Conservation (phyloP, 139 green algal genomes). For the Chlamydomonas sphaeroides region DNA sequence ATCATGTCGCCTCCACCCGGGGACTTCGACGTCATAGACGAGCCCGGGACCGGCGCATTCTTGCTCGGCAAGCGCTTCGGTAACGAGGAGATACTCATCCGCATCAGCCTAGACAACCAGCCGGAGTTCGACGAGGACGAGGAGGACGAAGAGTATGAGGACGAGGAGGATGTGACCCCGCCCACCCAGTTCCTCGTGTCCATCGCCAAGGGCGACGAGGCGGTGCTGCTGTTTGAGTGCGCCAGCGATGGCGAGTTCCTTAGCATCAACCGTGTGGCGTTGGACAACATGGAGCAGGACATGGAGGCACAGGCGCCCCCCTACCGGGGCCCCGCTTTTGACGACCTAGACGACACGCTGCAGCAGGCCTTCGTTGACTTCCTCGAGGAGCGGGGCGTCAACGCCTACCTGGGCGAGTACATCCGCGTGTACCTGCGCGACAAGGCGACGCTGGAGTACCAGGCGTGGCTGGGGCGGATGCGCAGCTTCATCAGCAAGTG, state of each 20-base stretch:
- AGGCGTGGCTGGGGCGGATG: conserved; percentile 71
- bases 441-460: conserved; percentile 71
- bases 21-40: conserved; percentile 55
- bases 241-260: conserved; percentile 71
- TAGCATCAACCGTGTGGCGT: conserved; percentile 54
- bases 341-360: conserved; percentile 83
- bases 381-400: conserved; percentile 75
- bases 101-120: conserved; percentile 71
- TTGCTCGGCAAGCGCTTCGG: conserved; percentile 51
- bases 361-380: conserved; percentile 74
- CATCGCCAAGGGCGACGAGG: conserved; percentile 57
- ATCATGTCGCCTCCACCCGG: conserved; percentile 49
- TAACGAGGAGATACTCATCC: conserved; percentile 66
- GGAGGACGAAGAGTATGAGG: conserved; percentile 55
- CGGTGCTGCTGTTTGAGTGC: conserved; percentile 72
- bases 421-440: conserved; percentile 59
- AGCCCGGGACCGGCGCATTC: conserved; percentile 53
- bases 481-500: conserved; percentile 55
- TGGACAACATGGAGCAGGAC: conserved; percentile 53
- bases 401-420: conserved; percentile 61
- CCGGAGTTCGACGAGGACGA: conserved; percentile 41
- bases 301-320: neutral
- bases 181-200: conserved; percentile 63
- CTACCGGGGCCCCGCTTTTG: conserved; percentile 77
- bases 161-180: conserved; percentile 51